Evolutionary conservation across 1,284 basidiomycete genomes (phyloP).

Genomic region (Microbotryum intermedium): DNA sequence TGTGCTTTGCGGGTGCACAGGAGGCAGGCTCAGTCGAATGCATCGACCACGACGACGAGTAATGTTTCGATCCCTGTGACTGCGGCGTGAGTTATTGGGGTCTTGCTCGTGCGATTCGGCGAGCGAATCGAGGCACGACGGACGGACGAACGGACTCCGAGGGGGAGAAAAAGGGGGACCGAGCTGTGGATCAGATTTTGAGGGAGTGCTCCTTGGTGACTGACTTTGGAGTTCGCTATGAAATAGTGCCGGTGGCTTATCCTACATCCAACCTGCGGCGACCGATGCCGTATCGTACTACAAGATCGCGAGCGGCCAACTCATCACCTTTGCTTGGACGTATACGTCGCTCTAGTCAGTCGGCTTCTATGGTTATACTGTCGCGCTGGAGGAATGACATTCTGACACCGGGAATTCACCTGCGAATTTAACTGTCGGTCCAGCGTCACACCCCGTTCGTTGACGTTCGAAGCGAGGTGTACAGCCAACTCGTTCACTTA

Average conservation of each 20-base stretch:
- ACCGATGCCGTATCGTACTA: constrained; percentile 67
- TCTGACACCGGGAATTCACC: background rate
- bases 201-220: too few species aligned
- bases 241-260: constrained; percentile 51
- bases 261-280: constrained; percentile 68
- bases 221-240: too few species aligned
- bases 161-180: constrained; percentile 3
- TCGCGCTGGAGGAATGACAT: constrained; percentile 20
- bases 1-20: too few species aligned
- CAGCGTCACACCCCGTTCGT: constrained; percentile 52
- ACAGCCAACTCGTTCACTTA: constrained; percentile 75
- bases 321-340: constrained; percentile 88
- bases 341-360: constrained; percentile 54
- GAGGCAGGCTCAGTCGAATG: background rate
- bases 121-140: too few species aligned
- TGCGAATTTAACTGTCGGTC: background rate
- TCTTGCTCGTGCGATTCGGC: background rate
- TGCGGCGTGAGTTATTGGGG: constrained; percentile 22
- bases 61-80: constrained; percentile 11
- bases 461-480: constrained; percentile 74
- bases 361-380: background rate
- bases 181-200: constrained; percentile 40
- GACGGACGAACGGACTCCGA: background rate
- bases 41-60: background rate
- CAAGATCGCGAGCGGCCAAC: constrained; percentile 63